Evolutionary conservation across 768 basidiomycete species (phyloP).

Genomic region (Mycena amicta): DNA sequence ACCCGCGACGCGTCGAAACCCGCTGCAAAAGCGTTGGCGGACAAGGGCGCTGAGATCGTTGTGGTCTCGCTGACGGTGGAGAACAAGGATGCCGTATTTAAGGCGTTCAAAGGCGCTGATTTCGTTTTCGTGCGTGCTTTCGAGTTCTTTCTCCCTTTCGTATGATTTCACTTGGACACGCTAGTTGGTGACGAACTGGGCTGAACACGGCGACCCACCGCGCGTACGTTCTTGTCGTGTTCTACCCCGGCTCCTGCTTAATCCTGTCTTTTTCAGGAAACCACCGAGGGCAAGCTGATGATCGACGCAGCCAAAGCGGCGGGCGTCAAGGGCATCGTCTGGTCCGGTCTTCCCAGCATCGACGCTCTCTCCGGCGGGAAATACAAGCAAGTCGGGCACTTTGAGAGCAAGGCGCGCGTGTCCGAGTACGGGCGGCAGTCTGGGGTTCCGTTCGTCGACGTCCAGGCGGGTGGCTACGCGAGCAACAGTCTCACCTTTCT

Average conservation of each 20-base stretch:
- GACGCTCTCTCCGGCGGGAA: constrained; percentile 5
- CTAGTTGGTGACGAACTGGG: constrained; percentile 14
- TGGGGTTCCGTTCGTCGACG: constrained; percentile 15
- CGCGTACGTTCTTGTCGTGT: constrained; percentile 1
- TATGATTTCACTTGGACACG: not conserved
- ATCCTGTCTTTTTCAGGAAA: constrained; percentile 8
- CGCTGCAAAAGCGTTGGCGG: not conserved
- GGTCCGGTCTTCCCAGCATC: constrained; percentile 7
- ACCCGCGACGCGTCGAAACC: constrained; percentile 8
- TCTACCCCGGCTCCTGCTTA: not conserved
- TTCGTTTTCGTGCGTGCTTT: constrained; percentile 3
- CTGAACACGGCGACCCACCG: constrained; percentile 4
- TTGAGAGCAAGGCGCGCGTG: constrained; percentile 10
- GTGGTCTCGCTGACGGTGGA: not conserved
- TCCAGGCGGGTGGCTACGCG: constrained; percentile 8
- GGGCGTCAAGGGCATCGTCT: constrained; percentile 4
- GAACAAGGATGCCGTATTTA: constrained; percentile 4
- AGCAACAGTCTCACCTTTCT: not conserved
- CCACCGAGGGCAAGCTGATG: constrained; percentile 4
- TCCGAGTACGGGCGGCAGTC: constrained; percentile 7
- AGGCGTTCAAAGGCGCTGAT: constrained; percentile 8
- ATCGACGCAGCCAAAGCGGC: constrained; percentile 13
- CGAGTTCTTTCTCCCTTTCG: not conserved
- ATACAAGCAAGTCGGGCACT: constrained; percentile 2
- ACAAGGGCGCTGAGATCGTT: constrained; percentile 1